Evolutionary conservation across 257 asterid genomes (phyloP), one percentile per base, ranked within the genome.

Genomic region (Eustoma russellianum): DNA sequence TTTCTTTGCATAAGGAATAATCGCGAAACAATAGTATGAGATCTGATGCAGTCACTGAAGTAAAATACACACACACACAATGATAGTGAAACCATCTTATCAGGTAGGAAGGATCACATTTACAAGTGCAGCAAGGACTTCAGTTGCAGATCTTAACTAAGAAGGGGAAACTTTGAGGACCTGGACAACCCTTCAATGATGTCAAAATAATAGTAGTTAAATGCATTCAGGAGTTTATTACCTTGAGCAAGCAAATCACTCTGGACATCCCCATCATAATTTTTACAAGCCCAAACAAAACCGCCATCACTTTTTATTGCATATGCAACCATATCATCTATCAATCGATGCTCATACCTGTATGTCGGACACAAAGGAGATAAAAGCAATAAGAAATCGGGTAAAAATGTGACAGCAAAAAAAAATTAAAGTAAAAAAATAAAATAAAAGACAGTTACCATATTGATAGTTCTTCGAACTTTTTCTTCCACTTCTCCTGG

Each of bases 221-320:
- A 62, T 57, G 33, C 33, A 47, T n/a, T 49, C 28, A 41, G 17
- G 17, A 61, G 41, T 13, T 52, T 17, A 61, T 77, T 74, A 89
- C 97, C 97, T 79, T 89, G 97, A 57, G 95, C 97, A 53, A 89
- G 94, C 65, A 89, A 72, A 83, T 89, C 97, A 79, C 97, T 85
- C 60, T 81, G 97, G 41, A 85, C 97, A 62, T 89, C 97, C 62
- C 97, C 97, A 57, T 89, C 97, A 62, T 89, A 89, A 76, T 89
- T 89, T 61, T 89, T 89, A 77, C 97, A 89, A 33, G 97, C 95
- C 97, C 97, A 89, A 63, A 89, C 97, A 65, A 83, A 89, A 66
- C 93, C 97, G 48, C 97, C 97, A 30, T 83, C 94, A 50, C 95
- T 89, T 80, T 89, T 89, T 66, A 89, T 16, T 5, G 86, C 95